A percentile compares a stretch with the other conserved stretches of the same genome.
These are phyloP conservation scores for Diplotaxis tenuifolia DNA, from an alignment of 345 rosid genomes.

Conservation along the genomic window DNA sequence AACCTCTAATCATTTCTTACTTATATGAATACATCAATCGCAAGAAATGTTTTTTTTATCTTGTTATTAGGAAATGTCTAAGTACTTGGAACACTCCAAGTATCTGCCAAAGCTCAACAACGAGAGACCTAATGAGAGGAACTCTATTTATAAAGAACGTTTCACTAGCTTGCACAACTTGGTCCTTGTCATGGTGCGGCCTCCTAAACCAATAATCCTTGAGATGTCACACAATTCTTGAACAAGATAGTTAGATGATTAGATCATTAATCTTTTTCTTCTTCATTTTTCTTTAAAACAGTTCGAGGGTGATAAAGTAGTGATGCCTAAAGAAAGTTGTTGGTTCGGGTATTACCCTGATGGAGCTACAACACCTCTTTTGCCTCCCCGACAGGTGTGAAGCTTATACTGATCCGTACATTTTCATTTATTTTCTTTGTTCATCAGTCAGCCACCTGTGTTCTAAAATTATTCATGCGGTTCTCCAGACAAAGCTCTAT, in stretches of 20 bases:
- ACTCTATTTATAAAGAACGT: slow-evolving; percentile 59
- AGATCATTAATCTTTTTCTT: not conserved
- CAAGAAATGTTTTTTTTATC: not conserved
- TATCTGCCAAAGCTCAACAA: slow-evolving; percentile 87
- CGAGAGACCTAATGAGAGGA: slow-evolving; percentile 62
- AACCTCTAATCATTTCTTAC: not conserved
- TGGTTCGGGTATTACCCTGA: slow-evolving; percentile 92
- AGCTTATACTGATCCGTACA: not conserved
- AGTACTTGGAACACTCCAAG: slow-evolving; percentile 50
- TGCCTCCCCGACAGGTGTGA: slow-evolving; percentile 49
- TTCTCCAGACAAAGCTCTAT: not conserved
- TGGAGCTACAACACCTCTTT: slow-evolving; percentile 55
- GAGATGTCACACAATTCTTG: not conserved
- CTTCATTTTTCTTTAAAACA: slow-evolving; percentile 33
- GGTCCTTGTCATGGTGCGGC: slow-evolving; percentile 80
- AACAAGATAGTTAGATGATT: not conserved
- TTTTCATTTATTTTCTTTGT: not conserved
- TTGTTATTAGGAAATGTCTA: slow-evolving; percentile 13
- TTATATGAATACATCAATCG: not conserved
- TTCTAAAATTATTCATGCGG: not conserved
- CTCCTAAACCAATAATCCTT: not conserved
- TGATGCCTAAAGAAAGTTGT: slow-evolving; percentile 81
- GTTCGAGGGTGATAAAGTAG: slow-evolving; percentile 63
- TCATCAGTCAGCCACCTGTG: not conserved
- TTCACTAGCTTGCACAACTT: slow-evolving; percentile 71